These are phyloP conservation scores for Paramecium tetraurelia DNA, from an alignment of 73 alveolate genomes.

Conservation along the genomic window DNA sequence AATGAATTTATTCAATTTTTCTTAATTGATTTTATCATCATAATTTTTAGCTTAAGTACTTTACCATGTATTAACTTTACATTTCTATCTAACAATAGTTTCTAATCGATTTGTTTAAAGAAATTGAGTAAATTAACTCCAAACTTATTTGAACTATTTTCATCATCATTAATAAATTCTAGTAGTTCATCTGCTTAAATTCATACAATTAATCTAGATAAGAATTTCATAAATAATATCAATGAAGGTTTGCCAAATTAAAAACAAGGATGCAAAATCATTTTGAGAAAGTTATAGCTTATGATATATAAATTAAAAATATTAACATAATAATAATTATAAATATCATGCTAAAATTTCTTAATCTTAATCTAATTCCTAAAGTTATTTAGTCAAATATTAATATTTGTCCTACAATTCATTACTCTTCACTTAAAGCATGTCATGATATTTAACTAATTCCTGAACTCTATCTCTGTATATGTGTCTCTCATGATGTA, in stretches of 20 bases:
- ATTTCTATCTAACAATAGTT: neutral
- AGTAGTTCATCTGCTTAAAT: neutral
- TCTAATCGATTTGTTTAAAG: neutral
- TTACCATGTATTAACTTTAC: neutral
- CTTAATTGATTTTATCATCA: neutral
- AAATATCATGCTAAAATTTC: neutral
- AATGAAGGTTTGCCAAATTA: neutral
- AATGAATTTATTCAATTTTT: neutral
- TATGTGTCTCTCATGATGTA: conserved; percentile 13
- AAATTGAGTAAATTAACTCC: neutral
- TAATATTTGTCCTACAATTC: neutral
- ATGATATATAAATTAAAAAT: neutral
- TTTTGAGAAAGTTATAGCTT: neutral
- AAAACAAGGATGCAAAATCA: neutral
- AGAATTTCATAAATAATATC: neutral
- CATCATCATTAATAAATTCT: neutral
- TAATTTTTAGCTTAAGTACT: neutral
- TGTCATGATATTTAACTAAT: conserved; percentile 10
- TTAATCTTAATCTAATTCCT: neutral
- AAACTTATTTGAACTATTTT: neutral
- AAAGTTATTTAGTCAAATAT: neutral
- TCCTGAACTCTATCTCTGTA: conserved; percentile 23
- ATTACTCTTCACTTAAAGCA: neutral
- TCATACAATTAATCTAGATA: neutral
- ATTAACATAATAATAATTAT: neutral